Percentiles rank a stretch among this genome's conserved stretches.
Evolutionary conservation across 106 monocot species (phyloP).

Genomic region (Dendrobium catenatum): DNA sequence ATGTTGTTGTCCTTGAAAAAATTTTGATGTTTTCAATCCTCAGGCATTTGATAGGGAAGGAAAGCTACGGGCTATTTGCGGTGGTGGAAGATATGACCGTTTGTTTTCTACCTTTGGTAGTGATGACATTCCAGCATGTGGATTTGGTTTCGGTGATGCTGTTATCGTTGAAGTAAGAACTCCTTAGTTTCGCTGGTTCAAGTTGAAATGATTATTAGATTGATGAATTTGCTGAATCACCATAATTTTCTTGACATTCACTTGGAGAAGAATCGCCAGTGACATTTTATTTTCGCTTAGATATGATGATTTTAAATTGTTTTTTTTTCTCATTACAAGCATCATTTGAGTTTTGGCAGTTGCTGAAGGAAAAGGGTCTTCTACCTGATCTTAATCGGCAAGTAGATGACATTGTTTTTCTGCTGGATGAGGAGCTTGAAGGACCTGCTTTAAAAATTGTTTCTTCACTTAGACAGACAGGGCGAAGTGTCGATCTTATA

Average conservation of each 20-base stretch:
- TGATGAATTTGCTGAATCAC: not conserved
- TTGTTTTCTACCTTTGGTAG: conserved; percentile 88
- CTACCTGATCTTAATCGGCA: conserved; percentile 60
- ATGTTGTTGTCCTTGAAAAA: conserved; percentile 7
- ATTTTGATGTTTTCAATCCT: conserved; percentile 3
- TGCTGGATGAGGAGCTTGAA: conserved; percentile 76
- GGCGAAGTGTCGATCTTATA: conserved; percentile 84
- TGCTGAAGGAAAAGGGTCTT: conserved; percentile 90
- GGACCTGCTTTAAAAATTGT: conserved; percentile 75
- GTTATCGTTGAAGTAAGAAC: conserved; percentile 88
- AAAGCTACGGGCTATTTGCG: conserved; percentile 92
- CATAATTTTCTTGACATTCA: too few relatives aligned
- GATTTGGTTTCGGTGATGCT: conserved; percentile 99
- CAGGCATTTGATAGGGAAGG: conserved; percentile 98
- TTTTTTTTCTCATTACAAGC: not conserved
- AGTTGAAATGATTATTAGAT: not conserved
- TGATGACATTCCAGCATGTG: conserved; percentile 85
- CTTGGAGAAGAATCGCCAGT: too few relatives aligned
- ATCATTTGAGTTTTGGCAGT: conserved; percentile 24
- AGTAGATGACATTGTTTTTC: conserved; percentile 89
- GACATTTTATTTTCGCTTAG: too few relatives aligned
- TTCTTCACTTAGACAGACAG: conserved; percentile 66
- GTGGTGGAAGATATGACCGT: conserved; percentile 91
- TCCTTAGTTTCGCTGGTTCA: not conserved
- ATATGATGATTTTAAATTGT: not conserved